Evolutionary conservation across 2,329 filamentous ascomycete species (phyloP), one percentile per base, ranked within the genome.

Genomic region (Daldinia eschscholtzii): DNA sequence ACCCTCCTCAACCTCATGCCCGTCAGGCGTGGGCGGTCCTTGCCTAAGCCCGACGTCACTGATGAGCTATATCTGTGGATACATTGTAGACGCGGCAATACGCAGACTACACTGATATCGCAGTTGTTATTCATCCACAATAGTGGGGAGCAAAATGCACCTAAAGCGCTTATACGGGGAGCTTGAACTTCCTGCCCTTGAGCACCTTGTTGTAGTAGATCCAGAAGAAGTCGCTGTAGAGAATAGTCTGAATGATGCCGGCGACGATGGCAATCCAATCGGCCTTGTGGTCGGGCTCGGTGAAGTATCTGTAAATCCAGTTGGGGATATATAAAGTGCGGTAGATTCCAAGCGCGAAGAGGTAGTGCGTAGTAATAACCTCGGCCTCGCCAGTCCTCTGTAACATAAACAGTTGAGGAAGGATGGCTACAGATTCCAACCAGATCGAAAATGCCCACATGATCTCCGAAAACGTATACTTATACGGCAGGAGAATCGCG

Each of bases 201-300:
- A 94, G 84, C 55, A 95, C 91, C 90, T 98, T 98, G 67, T 92
- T 97, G 84, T 98, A 99, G 85, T 99, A 99, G 77, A 99, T 95
- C 87, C 94, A 99, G 88, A 99, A 99, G 85, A 99, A 99, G 84
- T 99, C 96, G 71, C 93, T 97, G 85, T 99, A 99, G 65, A 99
- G 86, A 56, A 99, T 83, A 0, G 96, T 99, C 86, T 99, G 96
- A 72, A 98, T 84, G 63, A 98, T 87, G 12, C 96, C 96, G 3
- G 97, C 96, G 70, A 96, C 79, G 58, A 98, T 91, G 20, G 94
- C 92, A 74, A 98, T 97, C 72, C 91, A 92, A 79, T 98, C 94
- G 74, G 91, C 80, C 80, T 87, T 92, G 80, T 93, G 91, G 57
- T 88, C 84, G 52, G 82, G 79, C 80, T 97, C 94, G 58, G 88